phyloP scores from a whole-genome alignment of 331 rosid genomes.

The Malus hybrid region DNA sequence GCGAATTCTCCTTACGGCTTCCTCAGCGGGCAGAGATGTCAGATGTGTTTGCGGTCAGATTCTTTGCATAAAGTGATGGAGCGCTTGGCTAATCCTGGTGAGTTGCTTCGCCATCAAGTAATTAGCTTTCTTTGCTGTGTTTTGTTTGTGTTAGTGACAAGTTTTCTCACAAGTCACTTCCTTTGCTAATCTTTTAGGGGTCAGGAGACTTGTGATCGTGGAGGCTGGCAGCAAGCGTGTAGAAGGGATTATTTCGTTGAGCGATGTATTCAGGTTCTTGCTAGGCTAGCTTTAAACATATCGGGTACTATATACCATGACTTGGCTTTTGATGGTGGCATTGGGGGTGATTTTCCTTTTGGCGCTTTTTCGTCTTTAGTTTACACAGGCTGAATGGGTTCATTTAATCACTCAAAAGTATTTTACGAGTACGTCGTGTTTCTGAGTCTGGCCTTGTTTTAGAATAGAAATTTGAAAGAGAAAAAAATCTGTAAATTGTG shows the following conservation, averaged over 20 bases:
- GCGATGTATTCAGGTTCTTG: conserved; percentile 80
- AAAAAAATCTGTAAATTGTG: conserved; percentile 43
- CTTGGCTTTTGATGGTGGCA: conserved; percentile 19
- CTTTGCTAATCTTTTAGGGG: conserved; percentile 40
- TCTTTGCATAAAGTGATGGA: conserved; percentile 91
- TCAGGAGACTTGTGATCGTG: conserved; percentile 80
- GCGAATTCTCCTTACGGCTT: conserved; percentile 36
- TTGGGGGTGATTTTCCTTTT: conserved; percentile 20
- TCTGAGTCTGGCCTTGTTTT: conserved; percentile 19
- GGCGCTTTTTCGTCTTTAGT: conserved; percentile 18
- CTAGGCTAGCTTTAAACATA: conserved; percentile 45
- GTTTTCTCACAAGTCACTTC: not conserved
- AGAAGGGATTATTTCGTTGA: conserved; percentile 86
- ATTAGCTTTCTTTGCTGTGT: not conserved
- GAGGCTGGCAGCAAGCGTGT: conserved; percentile 99
- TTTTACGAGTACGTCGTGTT: conserved; percentile 13
- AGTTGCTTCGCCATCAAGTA: not conserved
- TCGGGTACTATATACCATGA: conserved; percentile 6
- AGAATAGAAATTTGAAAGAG: conserved; percentile 43
- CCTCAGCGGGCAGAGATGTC: conserved; percentile 68
- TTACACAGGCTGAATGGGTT: conserved; percentile 10
- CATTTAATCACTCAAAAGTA: conserved; percentile 21
- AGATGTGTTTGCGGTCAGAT: conserved; percentile 92
- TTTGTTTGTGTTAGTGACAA: not conserved
- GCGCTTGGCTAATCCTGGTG: conserved; percentile 82